phyloP scores from a whole-genome alignment of 495 filamentous ascomycete genomes.

The Penicillium riverlandense region DNA sequence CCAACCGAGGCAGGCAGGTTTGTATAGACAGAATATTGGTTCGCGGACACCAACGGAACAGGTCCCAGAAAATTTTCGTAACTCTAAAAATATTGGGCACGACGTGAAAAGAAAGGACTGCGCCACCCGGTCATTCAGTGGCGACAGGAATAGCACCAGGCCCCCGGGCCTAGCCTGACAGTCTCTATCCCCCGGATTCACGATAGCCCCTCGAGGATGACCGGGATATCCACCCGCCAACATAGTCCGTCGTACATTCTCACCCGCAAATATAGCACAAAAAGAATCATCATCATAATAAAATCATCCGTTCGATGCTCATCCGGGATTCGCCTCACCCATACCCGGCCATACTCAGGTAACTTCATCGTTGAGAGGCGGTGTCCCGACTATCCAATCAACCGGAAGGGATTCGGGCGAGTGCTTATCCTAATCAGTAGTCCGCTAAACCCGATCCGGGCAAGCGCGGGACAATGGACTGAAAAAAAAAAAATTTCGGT shows the following conservation, averaged over 20 bases:
- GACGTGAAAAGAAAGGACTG: constrained; percentile 3
- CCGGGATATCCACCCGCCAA: too few species aligned
- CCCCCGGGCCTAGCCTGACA: background rate
- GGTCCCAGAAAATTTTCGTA: background rate
- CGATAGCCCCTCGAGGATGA: too few species aligned
- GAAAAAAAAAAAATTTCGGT: constrained; percentile 21
- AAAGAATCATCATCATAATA: too few species aligned
- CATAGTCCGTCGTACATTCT: too few species aligned
- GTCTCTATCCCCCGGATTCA: constrained; percentile 8
- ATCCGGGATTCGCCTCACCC: background rate
- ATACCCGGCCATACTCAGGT: background rate
- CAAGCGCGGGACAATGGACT: constrained; percentile 15
- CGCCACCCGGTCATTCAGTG: constrained; percentile 18
- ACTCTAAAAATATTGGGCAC: constrained; percentile 5
- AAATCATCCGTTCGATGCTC: too few species aligned
- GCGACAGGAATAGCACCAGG: constrained; percentile 2
- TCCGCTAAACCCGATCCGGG: constrained; percentile 1
- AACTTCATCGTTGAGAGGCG: background rate
- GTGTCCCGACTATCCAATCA: constrained; percentile 6
- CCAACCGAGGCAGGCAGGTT: background rate
- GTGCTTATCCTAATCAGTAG: constrained; percentile 2
- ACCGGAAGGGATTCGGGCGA: constrained; percentile 4
- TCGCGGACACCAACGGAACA: background rate
- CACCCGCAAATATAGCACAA: too few species aligned
- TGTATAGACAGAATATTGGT: background rate